Evolutionary conservation across 495 filamentous ascomycete genomes (phyloP).

Genomic region (Penicillium steckii): DNA sequence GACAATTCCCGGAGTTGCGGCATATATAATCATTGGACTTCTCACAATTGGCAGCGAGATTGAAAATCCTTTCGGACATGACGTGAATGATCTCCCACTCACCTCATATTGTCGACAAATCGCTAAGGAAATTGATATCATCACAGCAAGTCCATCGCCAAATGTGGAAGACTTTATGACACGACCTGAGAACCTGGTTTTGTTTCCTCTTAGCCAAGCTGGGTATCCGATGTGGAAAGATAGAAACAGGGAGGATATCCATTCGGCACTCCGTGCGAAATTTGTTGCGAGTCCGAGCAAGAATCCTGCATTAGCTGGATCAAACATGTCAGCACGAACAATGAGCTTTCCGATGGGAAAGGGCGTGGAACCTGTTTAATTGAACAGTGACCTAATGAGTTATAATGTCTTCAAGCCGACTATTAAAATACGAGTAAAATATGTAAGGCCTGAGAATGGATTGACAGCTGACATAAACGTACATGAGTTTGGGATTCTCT

Average conservation of each 20-base stretch:
- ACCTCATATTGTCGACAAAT: conserved; percentile 75
- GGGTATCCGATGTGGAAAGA: conserved; percentile 61
- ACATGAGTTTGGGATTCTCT: too few species aligned
- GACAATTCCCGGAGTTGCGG: conserved; percentile 44
- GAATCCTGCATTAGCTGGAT: neutral
- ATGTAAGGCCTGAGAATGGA: too few species aligned
- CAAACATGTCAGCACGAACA: neutral
- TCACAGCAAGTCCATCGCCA: conserved; percentile 58
- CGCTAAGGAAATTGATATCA: conserved; percentile 68
- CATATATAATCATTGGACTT: conserved; percentile 87
- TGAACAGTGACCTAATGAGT: too few species aligned
- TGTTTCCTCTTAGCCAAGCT: conserved; percentile 64
- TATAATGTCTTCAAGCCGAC: too few species aligned
- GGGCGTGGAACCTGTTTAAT: neutral
- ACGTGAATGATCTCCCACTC: conserved; percentile 86
- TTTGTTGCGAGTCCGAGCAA: conserved; percentile 25
- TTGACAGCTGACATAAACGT: too few species aligned
- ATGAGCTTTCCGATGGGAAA: neutral
- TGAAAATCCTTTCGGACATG: conserved; percentile 84
- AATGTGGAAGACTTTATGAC: conserved; percentile 57
- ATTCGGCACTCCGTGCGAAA: conserved; percentile 50
- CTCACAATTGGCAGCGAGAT: conserved; percentile 83
- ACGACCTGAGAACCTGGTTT: conserved; percentile 58
- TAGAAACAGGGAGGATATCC: conserved; percentile 59
- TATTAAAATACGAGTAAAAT: neutral